Conservation (phyloP, 768 basidiomycete genomes). For the Myochromella boudieri region DNA sequence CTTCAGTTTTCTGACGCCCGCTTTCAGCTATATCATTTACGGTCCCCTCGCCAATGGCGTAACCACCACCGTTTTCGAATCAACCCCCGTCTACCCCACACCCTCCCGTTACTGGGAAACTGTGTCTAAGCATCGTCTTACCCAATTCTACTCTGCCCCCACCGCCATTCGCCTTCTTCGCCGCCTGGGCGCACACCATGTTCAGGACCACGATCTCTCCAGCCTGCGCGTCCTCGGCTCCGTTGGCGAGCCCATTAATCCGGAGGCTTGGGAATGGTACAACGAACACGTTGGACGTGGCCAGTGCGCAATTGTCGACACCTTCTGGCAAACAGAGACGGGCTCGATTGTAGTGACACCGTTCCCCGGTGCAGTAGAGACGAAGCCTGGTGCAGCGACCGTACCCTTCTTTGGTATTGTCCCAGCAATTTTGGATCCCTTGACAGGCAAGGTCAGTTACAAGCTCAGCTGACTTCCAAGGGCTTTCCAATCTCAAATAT, state of each 20-base stretch:
- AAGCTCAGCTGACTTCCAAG: neutral
- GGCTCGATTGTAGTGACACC: slow-evolving; percentile 95
- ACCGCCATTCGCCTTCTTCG: slow-evolving; percentile 92
- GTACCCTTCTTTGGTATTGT: slow-evolving; percentile 98
- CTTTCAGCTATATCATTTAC: slow-evolving; percentile 82
- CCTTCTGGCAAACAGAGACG: slow-evolving; percentile 98
- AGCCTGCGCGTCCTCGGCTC: slow-evolving; percentile 84
- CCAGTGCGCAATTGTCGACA: slow-evolving; percentile 93
- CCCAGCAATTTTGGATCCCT: slow-evolving; percentile 82
- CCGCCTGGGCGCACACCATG: slow-evolving; percentile 80
- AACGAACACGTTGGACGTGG: slow-evolving; percentile 89
- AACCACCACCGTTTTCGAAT: slow-evolving; percentile 90
- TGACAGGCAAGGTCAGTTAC: slow-evolving; percentile 60
- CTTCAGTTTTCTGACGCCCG: slow-evolving; percentile 1
- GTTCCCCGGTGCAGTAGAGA: slow-evolving; percentile 93
- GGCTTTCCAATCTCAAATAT: neutral
- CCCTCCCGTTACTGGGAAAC: slow-evolving; percentile 97
- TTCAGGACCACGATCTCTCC: slow-evolving; percentile 78
- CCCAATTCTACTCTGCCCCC: slow-evolving; percentile 94
- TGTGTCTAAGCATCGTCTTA: slow-evolving; percentile 89
- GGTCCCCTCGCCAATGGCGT: slow-evolving; percentile 88
- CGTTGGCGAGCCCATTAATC: slow-evolving; percentile 98
- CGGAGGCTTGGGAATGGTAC: slow-evolving; percentile 99
- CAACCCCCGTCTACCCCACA: slow-evolving; percentile 94
- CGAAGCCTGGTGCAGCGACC: slow-evolving; percentile 95